phyloP scores from a whole-genome alignment of 208 protist genomes.

The Acanthamoeba lugdunensis region DNA sequence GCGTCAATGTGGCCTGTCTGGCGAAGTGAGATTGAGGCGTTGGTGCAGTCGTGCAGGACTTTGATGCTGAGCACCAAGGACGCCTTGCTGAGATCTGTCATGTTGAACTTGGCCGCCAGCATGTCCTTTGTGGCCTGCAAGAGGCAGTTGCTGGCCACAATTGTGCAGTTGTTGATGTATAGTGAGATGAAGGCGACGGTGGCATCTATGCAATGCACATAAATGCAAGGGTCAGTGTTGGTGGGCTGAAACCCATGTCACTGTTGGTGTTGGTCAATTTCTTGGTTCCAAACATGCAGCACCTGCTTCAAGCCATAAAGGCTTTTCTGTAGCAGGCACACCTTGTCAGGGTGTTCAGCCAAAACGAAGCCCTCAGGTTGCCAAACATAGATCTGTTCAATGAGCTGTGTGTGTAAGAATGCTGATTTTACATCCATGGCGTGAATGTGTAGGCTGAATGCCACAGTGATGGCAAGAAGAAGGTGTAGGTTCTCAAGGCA shows the following conservation, averaged over 20 bases:
- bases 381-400: not conserved
- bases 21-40: not conserved
- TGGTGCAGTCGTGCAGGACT: not conserved
- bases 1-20: not conserved
- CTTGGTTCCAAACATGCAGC: not conserved
- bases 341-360: not conserved
- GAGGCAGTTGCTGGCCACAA: not conserved
- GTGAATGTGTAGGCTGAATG: not conserved
- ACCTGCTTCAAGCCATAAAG: conserved; percentile 9
- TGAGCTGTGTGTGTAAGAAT: not conserved
- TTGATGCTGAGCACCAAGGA: not conserved
- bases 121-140: not conserved
- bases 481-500: not conserved
- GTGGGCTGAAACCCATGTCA: not conserved
- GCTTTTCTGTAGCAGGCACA: not conserved
- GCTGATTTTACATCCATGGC: not conserved
- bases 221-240: not conserved
- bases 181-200: not conserved
- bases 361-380: not conserved
- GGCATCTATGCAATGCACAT: not conserved
- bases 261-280: not conserved
- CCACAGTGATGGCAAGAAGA: not conserved
- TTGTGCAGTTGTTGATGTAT: not conserved
- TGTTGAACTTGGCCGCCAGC: not conserved
- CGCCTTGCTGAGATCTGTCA: not conserved